Evolutionary conservation across 2,329 filamentous ascomycete species (phyloP), one percentile per base, ranked within the genome.

Genomic region (Pestalotiopsis sp.): DNA sequence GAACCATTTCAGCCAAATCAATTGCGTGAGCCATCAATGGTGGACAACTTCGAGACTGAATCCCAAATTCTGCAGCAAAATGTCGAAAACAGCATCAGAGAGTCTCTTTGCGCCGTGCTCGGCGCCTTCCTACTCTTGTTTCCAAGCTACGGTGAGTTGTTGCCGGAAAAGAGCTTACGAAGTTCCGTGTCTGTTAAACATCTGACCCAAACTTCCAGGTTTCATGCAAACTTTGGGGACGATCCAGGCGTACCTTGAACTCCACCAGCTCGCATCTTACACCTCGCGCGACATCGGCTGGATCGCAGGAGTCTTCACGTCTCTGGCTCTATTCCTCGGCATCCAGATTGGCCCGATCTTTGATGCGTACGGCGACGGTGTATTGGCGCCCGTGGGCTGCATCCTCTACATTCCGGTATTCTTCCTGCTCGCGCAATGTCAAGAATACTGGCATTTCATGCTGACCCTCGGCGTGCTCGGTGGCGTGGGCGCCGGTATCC

Each of bases 371-470:
- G 81, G 81, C 0, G 80, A 81, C 1, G 74, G 78, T 17, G 69
- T 75, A 31, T 72, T 82, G 12, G 70, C 80, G 2, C 66, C 79
- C 12, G 68, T 73, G 12, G 80, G 81, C 2, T 76, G 76, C 1
- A 63, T 74, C 1, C 72, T 72, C 5, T 82, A 77, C 70, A 72
- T 81, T 9, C 71, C 76, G 2, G 80, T 80, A 52, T 82, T 85
- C 65, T 77, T 86, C 11, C 71, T 86, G 2, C 77, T 87, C 38
- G 85, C 82, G 0, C 77, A 86, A 66, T 86, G 84, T 31, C 71
- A 76, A 73, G 4, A 69, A 7, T 82, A 80, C 70, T 81, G 75
- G 73, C 79, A 82, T 60, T 64, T 80, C 2, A 74, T 85, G 52
- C 77, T 86, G 4, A 76, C 79, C 0, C 77, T 84, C 3, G 82